phyloP scores from a whole-genome alignment of 306 rosid genomes.

The Ceratonia siliqua region DNA sequence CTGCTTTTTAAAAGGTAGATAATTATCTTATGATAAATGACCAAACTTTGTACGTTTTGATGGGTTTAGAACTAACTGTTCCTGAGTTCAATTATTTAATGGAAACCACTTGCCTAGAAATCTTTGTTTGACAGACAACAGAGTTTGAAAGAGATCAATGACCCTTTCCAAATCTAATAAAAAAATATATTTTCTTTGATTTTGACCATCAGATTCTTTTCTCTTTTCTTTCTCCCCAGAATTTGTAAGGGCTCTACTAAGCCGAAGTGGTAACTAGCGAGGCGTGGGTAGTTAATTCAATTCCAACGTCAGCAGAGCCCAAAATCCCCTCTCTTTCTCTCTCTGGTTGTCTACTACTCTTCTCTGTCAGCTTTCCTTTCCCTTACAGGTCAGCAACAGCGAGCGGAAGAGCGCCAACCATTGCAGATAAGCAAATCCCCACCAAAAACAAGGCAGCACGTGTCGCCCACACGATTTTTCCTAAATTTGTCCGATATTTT shows the following conservation, averaged over 20 bases:
- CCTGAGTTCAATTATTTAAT: background rate
- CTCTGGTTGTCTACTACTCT: too few relatives aligned
- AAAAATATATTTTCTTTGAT: background rate
- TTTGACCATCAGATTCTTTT: background rate
- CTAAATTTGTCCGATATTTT: constrained; percentile 10
- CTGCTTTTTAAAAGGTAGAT: too few relatives aligned
- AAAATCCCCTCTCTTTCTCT: background rate
- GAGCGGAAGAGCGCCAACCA: constrained; percentile 60
- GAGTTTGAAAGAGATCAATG: background rate
- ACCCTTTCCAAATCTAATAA: background rate
- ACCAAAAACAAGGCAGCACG: constrained; percentile 43
- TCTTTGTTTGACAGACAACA: background rate
- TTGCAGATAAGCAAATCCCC: constrained; percentile 78
- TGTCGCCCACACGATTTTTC: constrained; percentile 43
- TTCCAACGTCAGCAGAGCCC: background rate
- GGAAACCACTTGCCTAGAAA: background rate
- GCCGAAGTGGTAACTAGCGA: too few relatives aligned
- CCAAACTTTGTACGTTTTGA: too few relatives aligned
- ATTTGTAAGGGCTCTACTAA: background rate
- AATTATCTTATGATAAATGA: background rate
- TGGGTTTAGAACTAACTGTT: too few relatives aligned
- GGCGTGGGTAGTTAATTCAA: background rate
- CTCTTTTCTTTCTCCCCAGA: background rate
- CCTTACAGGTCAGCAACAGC: constrained; percentile 23
- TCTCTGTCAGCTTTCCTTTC: background rate